phyloP scores from a whole-genome alignment of 352 stramenopile genomes.

The Globisporangium megalacanthum region DNA sequence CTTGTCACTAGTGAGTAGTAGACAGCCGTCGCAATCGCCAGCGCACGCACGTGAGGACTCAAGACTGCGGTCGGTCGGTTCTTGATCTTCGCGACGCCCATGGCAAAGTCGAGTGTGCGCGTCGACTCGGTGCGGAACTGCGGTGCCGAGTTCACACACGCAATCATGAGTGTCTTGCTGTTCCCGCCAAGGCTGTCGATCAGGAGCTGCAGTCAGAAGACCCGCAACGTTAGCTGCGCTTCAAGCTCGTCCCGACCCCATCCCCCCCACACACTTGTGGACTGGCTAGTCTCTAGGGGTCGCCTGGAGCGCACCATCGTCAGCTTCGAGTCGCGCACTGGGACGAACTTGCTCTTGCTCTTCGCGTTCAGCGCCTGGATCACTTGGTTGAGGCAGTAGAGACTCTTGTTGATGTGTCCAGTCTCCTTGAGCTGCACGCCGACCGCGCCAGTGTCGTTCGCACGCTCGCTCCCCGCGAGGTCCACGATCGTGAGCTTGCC shows the following conservation, averaged over 20 bases:
- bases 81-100: slow-evolving; percentile 78
- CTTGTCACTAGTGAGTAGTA: no score
- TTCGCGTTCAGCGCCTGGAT: slow-evolving; percentile 66
- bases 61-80: slow-evolving; percentile 59
- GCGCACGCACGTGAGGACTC: slow-evolving; percentile 42
- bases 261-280: background rate
- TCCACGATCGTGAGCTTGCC: slow-evolving; percentile 77
- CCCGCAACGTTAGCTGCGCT: background rate
- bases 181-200: slow-evolving; percentile 67
- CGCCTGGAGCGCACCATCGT: slow-evolving; percentile 33
- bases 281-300: no score
- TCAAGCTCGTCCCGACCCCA: background rate
- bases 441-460: slow-evolving; percentile 50
- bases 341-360: slow-evolving; percentile 52
- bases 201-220: slow-evolving; percentile 26
- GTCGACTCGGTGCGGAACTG: slow-evolving; percentile 58
- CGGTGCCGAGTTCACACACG: slow-evolving; percentile 55
- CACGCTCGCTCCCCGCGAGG: slow-evolving; percentile 63
- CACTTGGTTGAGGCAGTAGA: slow-evolving; percentile 72
- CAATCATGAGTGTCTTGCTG: slow-evolving; percentile 77
- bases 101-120: slow-evolving; percentile 71
- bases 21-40: background rate
- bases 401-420: slow-evolving; percentile 74
- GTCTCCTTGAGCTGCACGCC: slow-evolving; percentile 67
- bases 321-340: slow-evolving; percentile 66